These are phyloP conservation scores for Noccaea caerulescens DNA, from an alignment of 345 rosid species.

Conservation along the genomic window DNA sequence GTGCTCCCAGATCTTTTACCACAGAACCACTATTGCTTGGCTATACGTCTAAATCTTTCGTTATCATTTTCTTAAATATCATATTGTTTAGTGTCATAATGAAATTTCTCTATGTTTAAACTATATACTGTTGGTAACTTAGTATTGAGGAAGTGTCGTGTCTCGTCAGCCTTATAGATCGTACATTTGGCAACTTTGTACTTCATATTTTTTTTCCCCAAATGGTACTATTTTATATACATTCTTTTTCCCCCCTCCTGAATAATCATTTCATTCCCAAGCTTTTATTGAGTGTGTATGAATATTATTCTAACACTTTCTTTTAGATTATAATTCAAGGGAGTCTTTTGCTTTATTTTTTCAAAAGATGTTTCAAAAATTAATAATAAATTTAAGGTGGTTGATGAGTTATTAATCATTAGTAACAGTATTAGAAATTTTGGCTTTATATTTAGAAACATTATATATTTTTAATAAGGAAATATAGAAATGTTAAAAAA, in stretches of 20 bases:
- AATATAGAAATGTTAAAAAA: background rate
- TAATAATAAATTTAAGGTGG: slow-evolving; percentile 36
- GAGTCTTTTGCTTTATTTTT: slow-evolving; percentile 25
- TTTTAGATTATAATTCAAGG: slow-evolving; percentile 21
- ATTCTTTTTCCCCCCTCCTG: slow-evolving; percentile 26
- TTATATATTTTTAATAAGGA: background rate
- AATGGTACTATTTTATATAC: slow-evolving; percentile 35
- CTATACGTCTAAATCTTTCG: background rate
- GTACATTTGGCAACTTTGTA: slow-evolving; percentile 44
- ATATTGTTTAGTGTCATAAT: background rate
- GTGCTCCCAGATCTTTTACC: too few species aligned
- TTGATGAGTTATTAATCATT: slow-evolving; percentile 44
- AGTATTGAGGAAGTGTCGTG: slow-evolving; percentile 30
- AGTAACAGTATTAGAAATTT: slow-evolving; percentile 36
- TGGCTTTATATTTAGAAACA: slow-evolving; percentile 34
- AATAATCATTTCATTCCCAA: slow-evolving; percentile 29
- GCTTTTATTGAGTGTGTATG: slow-evolving; percentile 35
- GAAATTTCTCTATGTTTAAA: background rate
- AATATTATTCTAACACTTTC: slow-evolving; percentile 29
- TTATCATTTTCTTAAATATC: background rate
- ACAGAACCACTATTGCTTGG: too few species aligned
- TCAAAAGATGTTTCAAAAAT: background rate
- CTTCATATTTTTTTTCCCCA: slow-evolving; percentile 30
- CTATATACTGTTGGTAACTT: background rate
- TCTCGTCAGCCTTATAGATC: slow-evolving; percentile 39